phyloP scores from a whole-genome alignment of 2,329 filamentous ascomycete genomes.

The Blastomyces gilchristii region DNA sequence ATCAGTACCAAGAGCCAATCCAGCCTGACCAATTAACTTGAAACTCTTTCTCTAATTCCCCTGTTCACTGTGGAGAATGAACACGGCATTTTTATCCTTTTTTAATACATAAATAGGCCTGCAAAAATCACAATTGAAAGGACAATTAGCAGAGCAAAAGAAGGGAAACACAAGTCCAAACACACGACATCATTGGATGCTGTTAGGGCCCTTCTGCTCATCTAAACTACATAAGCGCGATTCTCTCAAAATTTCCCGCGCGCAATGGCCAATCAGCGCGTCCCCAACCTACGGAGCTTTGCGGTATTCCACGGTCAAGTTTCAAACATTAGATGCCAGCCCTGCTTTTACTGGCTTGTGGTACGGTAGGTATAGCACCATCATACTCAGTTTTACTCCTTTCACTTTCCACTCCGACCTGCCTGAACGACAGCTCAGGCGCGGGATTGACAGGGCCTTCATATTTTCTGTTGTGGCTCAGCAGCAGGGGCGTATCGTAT shows the following conservation, averaged over 20 bases:
- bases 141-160: neutral
- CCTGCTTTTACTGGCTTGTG: too few relatives aligned
- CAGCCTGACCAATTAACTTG: neutral
- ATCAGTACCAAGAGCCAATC: neutral
- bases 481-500: too few relatives aligned
- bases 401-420: too few relatives aligned
- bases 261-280: neutral
- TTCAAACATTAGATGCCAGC: too few relatives aligned
- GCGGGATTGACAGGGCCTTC: too few relatives aligned
- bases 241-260: neutral
- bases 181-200: neutral
- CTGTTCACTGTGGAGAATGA: neutral
- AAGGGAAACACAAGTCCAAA: neutral
- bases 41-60: neutral
- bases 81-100: neutral
- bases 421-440: too few relatives aligned
- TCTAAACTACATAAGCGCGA: neutral
- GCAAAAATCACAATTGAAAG: neutral
- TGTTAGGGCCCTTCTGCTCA: neutral
- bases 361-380: too few relatives aligned
- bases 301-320: too few relatives aligned
- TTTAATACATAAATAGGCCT: neutral
- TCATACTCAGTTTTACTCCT: too few relatives aligned
- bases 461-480: too few relatives aligned
- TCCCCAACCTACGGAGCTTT: neutral